Conservation (phyloP, 352 stramenopile genomes). For the Elongisporangium anandrum region DNA sequence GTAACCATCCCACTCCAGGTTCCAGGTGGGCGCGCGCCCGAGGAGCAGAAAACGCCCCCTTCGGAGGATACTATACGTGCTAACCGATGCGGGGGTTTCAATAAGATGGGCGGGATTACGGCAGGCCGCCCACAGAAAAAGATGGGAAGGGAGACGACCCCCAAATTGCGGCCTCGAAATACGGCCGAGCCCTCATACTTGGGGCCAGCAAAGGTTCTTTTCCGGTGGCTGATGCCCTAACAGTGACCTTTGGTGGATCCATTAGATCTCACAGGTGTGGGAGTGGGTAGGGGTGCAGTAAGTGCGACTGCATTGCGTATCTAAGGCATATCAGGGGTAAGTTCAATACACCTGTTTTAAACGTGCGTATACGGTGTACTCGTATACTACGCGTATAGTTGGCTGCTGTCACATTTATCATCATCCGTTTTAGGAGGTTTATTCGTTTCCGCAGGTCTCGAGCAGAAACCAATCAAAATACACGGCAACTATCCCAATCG, state of each 20-base stretch:
- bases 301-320: background rate
- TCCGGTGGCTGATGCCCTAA: background rate
- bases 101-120: background rate
- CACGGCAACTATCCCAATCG: background rate
- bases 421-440: background rate
- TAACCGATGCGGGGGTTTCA: background rate
- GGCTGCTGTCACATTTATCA: background rate
- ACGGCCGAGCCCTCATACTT: background rate
- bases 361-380: background rate
- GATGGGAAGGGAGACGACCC: background rate
- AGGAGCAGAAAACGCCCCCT: background rate
- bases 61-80: background rate
- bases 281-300: background rate
- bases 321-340: background rate
- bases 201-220: background rate
- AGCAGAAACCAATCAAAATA: constrained; percentile 2
- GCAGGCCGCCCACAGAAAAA: background rate
- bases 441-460: background rate
- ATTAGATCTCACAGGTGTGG: background rate
- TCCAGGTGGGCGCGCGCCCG: background rate
- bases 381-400: background rate
- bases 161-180: background rate
- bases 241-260: background rate
- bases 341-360: background rate
- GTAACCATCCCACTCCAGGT: background rate